These are phyloP conservation scores for Kwoniella bestiolae DNA, from an alignment of 768 basidiomycete species.

Conservation along the genomic window DNA sequence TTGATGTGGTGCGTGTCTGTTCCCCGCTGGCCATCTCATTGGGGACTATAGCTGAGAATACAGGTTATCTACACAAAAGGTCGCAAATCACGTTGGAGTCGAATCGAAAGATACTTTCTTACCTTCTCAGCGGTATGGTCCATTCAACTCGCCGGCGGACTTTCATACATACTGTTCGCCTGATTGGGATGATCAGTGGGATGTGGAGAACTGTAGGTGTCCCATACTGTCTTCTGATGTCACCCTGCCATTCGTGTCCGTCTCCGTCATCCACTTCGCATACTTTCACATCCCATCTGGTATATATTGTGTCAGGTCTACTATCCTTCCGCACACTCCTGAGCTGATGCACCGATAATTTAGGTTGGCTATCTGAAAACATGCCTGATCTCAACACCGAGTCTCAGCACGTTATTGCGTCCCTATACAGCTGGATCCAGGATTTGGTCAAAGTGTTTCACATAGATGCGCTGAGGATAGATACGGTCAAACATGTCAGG, in stretches of 20 bases:
- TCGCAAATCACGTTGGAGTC: conserved; percentile 82
- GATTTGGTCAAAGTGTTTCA: conserved; percentile 70
- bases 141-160: conserved; percentile 61
- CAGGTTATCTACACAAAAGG: conserved; percentile 46
- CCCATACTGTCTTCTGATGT: too few relatives aligned
- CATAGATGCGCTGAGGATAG: conserved; percentile 86
- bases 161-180: conserved; percentile 74
- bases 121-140: conserved; percentile 45
- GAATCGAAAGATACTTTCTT: conserved; percentile 67
- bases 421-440: conserved; percentile 71
- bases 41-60: background rate
- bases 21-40: too few relatives aligned
- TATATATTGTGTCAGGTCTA: background rate
- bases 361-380: conserved; percentile 73
- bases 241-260: too few relatives aligned
- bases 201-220: conserved; percentile 67
- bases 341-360: too few relatives aligned
- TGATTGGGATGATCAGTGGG: conserved; percentile 69
- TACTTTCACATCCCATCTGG: background rate
- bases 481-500: conserved; percentile 57
- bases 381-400: conserved; percentile 80
- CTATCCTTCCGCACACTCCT: background rate
- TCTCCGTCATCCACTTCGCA: too few relatives aligned
- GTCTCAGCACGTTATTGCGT: conserved; percentile 67
- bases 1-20: conserved; percentile 55